Evolutionary conservation across 2,329 filamentous ascomycete genomes (phyloP), one percentile per base, ranked within the genome.

Genomic region (Aspergillus sp.): DNA sequence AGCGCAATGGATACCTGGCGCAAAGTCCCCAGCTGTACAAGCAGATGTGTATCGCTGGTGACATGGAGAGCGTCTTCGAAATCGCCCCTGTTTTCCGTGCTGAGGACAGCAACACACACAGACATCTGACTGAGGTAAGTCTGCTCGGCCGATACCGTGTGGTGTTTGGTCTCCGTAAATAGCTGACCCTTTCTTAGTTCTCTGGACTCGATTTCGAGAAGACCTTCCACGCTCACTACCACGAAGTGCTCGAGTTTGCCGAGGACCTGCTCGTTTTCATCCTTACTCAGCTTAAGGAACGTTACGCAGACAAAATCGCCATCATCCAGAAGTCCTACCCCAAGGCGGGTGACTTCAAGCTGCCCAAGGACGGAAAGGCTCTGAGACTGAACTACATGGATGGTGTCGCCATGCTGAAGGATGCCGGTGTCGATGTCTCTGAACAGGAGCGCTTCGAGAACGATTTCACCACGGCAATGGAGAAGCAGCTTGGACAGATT

Each of bases 401-500:
- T 51, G 76, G 74, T 47, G 71, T 79, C 45, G 68, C 71, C 5
- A 59, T 79, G 38, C 62, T 79, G 35, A 76, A 76, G 63, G 76
- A 78, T 56, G 75, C 75, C 3, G 76, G 76, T n/a, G 74, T 77
- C 47, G 75, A 79, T 49, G 74, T 76, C 22, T 75, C 74, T 3
- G 76, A 78, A 58, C 74, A 76, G 58, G 76, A 78, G 57, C 67
- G 68, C 48, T 76, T 76, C 52, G 73, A 76, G 55, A 77, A 76
- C 47, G 75, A 77, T 55, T 67, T 78, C 56, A 68, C 67, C 51
- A 79, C 76, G 8, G 70, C 75, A 7, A 76, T 78, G 71, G 76
- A 79, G 65, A 79, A 72, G 76, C 89, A 87, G n/a, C 85, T 97
- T 8, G 94, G 94, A 52, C 86, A 85, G 22, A 80, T 97, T 45